Base-by-base conservation (phyloP, 352 stramenopile species). In the Hyaloperonospora brassicae region DNA sequence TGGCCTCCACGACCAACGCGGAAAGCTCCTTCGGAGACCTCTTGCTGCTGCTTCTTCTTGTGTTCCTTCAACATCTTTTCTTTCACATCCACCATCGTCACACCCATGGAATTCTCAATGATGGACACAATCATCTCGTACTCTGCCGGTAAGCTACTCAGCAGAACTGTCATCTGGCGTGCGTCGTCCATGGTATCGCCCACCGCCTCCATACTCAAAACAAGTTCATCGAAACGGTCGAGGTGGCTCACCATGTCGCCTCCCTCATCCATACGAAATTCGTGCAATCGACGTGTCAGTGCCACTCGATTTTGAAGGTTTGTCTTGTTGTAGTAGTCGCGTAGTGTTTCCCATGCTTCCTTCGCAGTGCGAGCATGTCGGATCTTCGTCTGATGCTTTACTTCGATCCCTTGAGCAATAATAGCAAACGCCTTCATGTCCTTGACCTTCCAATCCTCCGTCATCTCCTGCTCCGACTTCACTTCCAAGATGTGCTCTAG, bases 381-480 rank as follows among this genome's bases (percentile, higher is more conserved):
- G n/a, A 42, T 12, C 36, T 42, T 2, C 2, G 21, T 25, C 21
- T 22, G 21, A 12, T 45, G 6, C n/a, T 45, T 45, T 3, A 22
- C 40, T 45, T 45, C 40, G 40, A 45, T 45, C 6, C 40, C 40
- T 25, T 45, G 40, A 9, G 40, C n/a, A 24, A 45, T 45, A n/a
- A 45, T 45, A 3, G 40, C 40, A 24, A 25, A 45, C 3, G 40
- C 40, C 40, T 45, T 45, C 40, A 25, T 24, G 21, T 45, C 40
- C 13, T 25, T 21, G 40, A 45, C 14, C 17, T 12, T 45, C 40
- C 40, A 45, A 21, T 45, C 40, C 17, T 47, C 21, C 4, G 21
- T 47, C 21, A 47, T 47, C 8, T 47, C 41, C 14, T 11, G 30
- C 17, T 47, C 6, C 11, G 17, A 27, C 41, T 25, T 21, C 41